These are phyloP conservation scores for Proliferodiscus dingleyae DNA, from an alignment of 2,329 filamentous ascomycete species.

Conservation along the genomic window DNA sequence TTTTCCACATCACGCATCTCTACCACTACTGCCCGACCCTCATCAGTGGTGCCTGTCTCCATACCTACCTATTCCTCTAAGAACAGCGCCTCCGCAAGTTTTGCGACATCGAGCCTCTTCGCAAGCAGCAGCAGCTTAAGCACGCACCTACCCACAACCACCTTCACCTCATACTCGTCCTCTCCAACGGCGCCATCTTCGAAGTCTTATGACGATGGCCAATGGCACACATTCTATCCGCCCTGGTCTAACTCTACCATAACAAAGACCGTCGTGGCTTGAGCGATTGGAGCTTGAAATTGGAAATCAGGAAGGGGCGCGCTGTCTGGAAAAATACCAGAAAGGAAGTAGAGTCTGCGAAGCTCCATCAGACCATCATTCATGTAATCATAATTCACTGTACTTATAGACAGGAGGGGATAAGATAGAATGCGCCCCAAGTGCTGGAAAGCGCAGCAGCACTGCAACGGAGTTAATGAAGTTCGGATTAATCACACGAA, in stretches of 20 bases:
- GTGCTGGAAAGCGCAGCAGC: constrained; percentile 28
- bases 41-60: not conserved
- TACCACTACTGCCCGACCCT: not conserved
- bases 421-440: constrained; percentile 24
- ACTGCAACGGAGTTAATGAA: constrained; percentile 17
- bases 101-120: not conserved
- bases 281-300: not conserved
- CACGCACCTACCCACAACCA: no score
- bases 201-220: constrained; percentile 25
- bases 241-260: constrained; percentile 24
- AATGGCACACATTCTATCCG: constrained; percentile 30
- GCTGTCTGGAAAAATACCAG: not conserved
- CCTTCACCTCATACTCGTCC: not conserved
- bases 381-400: not conserved
- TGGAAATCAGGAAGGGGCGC: no score
- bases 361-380: constrained; percentile 2
- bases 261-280: constrained; percentile 1
- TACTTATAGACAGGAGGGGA: constrained; percentile 4
- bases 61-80: not conserved
- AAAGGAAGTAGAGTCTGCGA: no score
- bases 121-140: not conserved
- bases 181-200: constrained; percentile 6
- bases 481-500: constrained; percentile 1
- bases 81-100: not conserved
- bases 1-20: not conserved